Evolutionary conservation across 78 protist species (phyloP).

Genomic region (Anaeramoeba flamelloides): DNA sequence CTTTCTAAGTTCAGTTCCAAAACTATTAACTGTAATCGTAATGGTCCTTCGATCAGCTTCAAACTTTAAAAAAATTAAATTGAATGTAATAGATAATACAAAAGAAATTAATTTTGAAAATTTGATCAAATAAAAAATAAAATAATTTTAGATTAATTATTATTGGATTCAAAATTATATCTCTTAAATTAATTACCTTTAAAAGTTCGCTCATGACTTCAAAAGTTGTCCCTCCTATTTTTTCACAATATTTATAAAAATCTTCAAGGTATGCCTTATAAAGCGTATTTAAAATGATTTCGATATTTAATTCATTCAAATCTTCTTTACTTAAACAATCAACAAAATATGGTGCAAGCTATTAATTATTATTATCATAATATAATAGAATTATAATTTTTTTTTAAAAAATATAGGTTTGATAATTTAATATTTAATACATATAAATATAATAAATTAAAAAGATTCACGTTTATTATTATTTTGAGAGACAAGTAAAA

Average conservation of each 20-base stretch:
- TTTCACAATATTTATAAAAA: constrained; percentile 59
- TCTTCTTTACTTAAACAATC: not conserved
- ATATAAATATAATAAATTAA: too few species aligned
- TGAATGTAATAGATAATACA: too few species aligned
- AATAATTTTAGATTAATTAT: too few species aligned
- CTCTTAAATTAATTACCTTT: constrained; percentile 13
- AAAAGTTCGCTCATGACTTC: constrained; percentile 57
- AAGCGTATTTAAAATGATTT: constrained; percentile 24
- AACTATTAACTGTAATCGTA: constrained; percentile 8
- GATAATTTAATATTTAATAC: too few species aligned
- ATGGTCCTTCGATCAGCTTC: constrained; percentile 22
- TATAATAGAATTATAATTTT: not conserved
- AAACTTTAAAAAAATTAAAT: too few species aligned
- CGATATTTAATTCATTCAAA: not conserved
- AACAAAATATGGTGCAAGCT: constrained; percentile 1
- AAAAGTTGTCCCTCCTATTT: constrained; percentile 63
- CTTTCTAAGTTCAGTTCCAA: not conserved
- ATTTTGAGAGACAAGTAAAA: too few species aligned
- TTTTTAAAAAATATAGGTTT: not conserved
- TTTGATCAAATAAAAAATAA: too few species aligned
- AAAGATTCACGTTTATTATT: too few species aligned
- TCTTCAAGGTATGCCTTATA: constrained; percentile 91
- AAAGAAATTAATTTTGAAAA: too few species aligned
- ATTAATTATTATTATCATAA: not conserved
- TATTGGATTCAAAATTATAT: too few species aligned